These are phyloP conservation scores for Rhynchosporium secalis DNA, from an alignment of 2,329 filamentous ascomycete species.

Conservation along the genomic window DNA sequence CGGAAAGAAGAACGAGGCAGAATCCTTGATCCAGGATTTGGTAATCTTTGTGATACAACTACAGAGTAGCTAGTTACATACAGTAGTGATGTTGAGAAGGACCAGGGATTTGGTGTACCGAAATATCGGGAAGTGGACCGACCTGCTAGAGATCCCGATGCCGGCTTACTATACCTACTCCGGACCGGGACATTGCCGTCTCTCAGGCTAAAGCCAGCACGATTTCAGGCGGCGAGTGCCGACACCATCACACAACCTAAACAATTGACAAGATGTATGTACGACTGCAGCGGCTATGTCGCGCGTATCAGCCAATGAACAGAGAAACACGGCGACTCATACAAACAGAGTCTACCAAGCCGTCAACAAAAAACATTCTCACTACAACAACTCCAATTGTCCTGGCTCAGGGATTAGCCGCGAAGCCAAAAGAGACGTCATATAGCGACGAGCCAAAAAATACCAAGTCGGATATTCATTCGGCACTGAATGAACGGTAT, in stretches of 20 bases:
- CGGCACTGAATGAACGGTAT: conserved; percentile 15
- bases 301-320: background rate
- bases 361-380: background rate
- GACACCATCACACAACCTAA: background rate
- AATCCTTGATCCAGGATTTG: no score
- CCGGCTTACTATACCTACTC: background rate
- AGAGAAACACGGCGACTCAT: background rate
- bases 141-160: background rate
- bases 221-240: background rate
- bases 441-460: background rate
- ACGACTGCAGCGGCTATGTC: background rate
- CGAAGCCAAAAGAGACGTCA: background rate
- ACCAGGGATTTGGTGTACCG: no score
- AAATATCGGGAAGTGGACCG: no score
- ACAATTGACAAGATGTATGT: background rate
- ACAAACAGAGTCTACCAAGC: conserved; percentile 1
- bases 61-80: no score
- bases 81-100: no score
- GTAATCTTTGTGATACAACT: no score
- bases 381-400: background rate
- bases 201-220: background rate
- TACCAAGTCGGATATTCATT: conserved; percentile 1
- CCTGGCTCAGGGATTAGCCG: background rate
- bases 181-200: background rate
- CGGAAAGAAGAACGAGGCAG: background rate